A percentile compares a stretch with the other conserved stretches of the same genome.
Evolutionary conservation across 2,329 filamentous ascomycete genomes (phyloP).

Genomic region (Colletotrichum tabaci): DNA sequence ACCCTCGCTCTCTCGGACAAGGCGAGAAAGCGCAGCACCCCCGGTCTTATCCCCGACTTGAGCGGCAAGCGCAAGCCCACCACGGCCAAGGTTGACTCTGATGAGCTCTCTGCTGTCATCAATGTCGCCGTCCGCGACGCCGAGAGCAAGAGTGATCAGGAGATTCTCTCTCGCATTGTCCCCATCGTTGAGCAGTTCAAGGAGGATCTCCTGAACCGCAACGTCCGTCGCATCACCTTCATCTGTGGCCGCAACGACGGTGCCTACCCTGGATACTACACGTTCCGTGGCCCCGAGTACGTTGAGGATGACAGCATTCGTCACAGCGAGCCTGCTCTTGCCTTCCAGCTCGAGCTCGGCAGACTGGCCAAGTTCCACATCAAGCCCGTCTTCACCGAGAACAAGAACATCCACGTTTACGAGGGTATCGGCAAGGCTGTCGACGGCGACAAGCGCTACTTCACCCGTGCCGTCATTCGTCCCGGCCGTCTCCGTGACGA

Average conservation of each 20-base stretch:
- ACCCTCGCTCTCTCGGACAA: slow-evolving; percentile 76
- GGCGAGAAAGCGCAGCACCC: slow-evolving; percentile 69
- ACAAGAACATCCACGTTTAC: slow-evolving; percentile 99
- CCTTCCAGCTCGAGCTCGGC: slow-evolving; percentile 97
- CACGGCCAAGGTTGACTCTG: slow-evolving; percentile 70
- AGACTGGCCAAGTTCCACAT: slow-evolving; percentile 98
- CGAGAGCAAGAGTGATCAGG: slow-evolving; percentile 85
- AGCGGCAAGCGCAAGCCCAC: slow-evolving; percentile 78
- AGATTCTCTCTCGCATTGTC: slow-evolving; percentile 82
- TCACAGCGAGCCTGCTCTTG: slow-evolving; percentile 95
- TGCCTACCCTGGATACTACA: slow-evolving; percentile 97
- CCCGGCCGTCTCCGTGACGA: slow-evolving; percentile 95
- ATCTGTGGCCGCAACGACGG: slow-evolving; percentile 96
- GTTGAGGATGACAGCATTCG: slow-evolving; percentile 95
- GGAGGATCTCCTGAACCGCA: slow-evolving; percentile 84
- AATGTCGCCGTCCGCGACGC: slow-evolving; percentile 93
- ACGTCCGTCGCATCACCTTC: slow-evolving; percentile 92
- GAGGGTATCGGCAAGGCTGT: slow-evolving; percentile 95
- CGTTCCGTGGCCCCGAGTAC: slow-evolving; percentile 94
- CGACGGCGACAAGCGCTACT: slow-evolving; percentile 98
- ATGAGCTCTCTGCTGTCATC: slow-evolving; percentile 91
- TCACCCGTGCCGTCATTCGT: slow-evolving; percentile 94
- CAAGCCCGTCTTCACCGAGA: slow-evolving; percentile 98
- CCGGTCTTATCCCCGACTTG: slow-evolving; percentile 79
- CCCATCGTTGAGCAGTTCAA: slow-evolving; percentile 85